These are phyloP conservation scores for Pyricularia sp. DNA, from an alignment of 2,329 filamentous ascomycete species.

Conservation along the genomic window DNA sequence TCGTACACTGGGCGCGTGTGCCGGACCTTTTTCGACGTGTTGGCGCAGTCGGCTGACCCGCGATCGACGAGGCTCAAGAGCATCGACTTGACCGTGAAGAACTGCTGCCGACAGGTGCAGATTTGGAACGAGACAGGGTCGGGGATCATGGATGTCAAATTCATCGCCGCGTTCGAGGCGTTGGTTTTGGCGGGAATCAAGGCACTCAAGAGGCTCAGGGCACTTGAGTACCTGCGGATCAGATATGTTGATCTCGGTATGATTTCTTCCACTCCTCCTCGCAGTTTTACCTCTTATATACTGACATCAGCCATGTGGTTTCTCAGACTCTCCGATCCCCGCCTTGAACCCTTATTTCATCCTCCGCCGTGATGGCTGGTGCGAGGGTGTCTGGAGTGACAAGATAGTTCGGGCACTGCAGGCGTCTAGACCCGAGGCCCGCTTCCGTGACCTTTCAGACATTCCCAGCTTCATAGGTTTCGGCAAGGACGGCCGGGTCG, in stretches of 20 bases:
- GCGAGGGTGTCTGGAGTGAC: slow-evolving; percentile 61
- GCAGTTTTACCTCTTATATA: background rate
- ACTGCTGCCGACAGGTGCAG: slow-evolving; percentile 48
- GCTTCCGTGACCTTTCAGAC: slow-evolving; percentile 50
- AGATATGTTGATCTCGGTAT: slow-evolving; percentile 60
- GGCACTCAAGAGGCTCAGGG: slow-evolving; percentile 43
- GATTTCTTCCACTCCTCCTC: slow-evolving; percentile 9
- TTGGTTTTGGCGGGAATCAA: slow-evolving; percentile 52
- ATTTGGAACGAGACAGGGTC: slow-evolving; percentile 51
- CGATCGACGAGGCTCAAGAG: slow-evolving; percentile 43
- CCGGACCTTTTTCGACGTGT: slow-evolving; percentile 50
- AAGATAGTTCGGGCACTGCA: slow-evolving; percentile 48
- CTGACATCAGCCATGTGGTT: background rate
- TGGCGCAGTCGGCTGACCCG: slow-evolving; percentile 35
- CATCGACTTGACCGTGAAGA: slow-evolving; percentile 61
- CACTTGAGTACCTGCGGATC: slow-evolving; percentile 54
- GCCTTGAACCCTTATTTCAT: slow-evolving; percentile 63
- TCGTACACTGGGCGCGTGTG: slow-evolving; percentile 63
- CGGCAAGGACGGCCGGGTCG: slow-evolving; percentile 45
- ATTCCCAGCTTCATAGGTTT: slow-evolving; percentile 47
- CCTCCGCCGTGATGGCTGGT: slow-evolving; percentile 39
- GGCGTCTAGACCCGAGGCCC: slow-evolving; percentile 41
- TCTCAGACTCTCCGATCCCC: slow-evolving; percentile 52
- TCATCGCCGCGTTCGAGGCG: slow-evolving; percentile 58
- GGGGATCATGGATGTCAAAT: slow-evolving; percentile 58